Evolutionary conservation across 805 yeast species (phyloP), one percentile per base, ranked within the genome.

Genomic region (Hanseniaspora lachancei): DNA sequence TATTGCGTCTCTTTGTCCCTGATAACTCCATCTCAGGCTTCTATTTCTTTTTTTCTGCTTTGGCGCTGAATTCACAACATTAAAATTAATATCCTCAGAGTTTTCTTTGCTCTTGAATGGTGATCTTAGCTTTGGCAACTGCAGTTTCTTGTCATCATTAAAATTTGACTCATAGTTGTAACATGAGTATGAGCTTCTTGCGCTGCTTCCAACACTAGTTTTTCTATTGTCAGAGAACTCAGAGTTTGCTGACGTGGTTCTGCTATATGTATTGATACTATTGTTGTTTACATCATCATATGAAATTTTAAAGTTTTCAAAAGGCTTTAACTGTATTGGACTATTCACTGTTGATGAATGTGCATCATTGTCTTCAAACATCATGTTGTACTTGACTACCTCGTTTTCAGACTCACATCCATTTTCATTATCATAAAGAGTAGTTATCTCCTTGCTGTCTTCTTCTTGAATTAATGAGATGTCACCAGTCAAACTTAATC

Each of bases 11-110:
- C 46, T 53, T 53, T 53, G 43, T 6, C 56, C 56, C 39, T 53
- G 56, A 16, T 53, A 53, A 15, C 56, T 53, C 56, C 56, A 53
- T 53, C 56, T 44, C 47, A 53, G 39, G 27, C 56, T 53, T 53
- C 56, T 53, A 32, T 53, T 53, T 53, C 56, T 46, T 21, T 36
- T 44, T 16, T 44, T 53, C 21, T 46, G 47, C 8, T 5, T 15
- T n/a, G 49, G 38, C 5, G 34, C 35, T 24, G 38, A 10, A 27
- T 27, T 29, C 16, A 29, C 36, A 20, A 18, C 9, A 13, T 44
- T 29, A 5, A 18, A 18, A 10, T 44, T 38, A n/a, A 29, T n/a
- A 8, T 44, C 47, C n/a, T 27, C 29, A n/a, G 18, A 18, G 12
- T 24, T 15, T 29, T 29, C 34, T 9, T 12, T 39, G 2, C 27